Evolutionary conservation across 371 early-diverging fungal genomes (phyloP), one percentile per base, ranked within the genome.

Genomic region (Mortierella sp.): DNA sequence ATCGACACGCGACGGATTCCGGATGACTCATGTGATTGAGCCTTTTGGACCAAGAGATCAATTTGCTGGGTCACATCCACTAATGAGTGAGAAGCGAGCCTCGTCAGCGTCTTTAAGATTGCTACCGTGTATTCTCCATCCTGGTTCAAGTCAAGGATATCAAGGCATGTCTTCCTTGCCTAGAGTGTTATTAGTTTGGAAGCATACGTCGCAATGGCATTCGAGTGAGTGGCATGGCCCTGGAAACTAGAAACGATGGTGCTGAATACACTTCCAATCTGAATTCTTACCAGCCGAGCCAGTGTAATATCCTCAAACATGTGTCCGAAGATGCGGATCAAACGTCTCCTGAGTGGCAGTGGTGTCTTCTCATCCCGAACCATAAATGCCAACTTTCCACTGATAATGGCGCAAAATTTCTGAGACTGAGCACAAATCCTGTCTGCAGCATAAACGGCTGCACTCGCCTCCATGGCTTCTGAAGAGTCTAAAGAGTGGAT

Each of bases 241-340:
- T 37, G 7, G 23, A 43, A 21, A 25, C 25, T 7, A 12, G 16
- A 21, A 9, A 3, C 9, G 37, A 37, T 3, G 9, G 37, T 9
- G 37, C 37, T 37, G 37, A 37, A 37, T n/a, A n/a, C 37, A 5
- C 9, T 14, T 6, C 25, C 23, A 23, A 43, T 55, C 26, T 11
- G 29, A 18, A 14, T 44, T 5, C 28, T 58, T 76, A 82, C 83
- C 74, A 85, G 70, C 75, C 86, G 80, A 37, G 87, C 81, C 67
- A 87, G 80, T 4, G 83, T 81, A 30, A 87, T 86, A 75, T 89
- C 86, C 46, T 82, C 79, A 67, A 87, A 87, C 89, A 89, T 89
- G 59, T 89, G 89, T 37, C 87, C 83, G 65, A 87, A 85, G 60
- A 89, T 83, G 26, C 85, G 81, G 43, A 89, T 82, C 18, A 86